A percentile compares a stretch with the other conserved stretches of the same genome.
phyloP scores from a whole-genome alignment of 2,329 filamentous ascomycete genomes.

The Calcarisporium arbuscula region DNA sequence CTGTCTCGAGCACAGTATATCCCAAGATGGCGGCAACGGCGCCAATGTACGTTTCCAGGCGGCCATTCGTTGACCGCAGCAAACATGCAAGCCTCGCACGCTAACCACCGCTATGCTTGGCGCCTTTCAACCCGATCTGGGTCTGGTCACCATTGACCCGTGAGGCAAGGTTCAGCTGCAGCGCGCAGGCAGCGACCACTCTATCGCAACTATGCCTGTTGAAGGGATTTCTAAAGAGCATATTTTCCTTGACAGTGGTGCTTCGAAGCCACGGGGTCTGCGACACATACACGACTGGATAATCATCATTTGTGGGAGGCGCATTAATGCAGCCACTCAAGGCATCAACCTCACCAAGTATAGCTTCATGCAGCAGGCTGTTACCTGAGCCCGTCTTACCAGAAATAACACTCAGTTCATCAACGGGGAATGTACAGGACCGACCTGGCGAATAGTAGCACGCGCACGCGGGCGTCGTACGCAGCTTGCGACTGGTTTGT shows the following conservation, averaged over 20 bases:
- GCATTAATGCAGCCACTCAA: conserved; percentile 5
- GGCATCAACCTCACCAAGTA: conserved; percentile 7
- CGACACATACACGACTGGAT: conserved; percentile 18
- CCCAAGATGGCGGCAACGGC: conserved; percentile 5
- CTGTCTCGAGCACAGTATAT: conserved; percentile 4
- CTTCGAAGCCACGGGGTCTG: conserved; percentile 78
- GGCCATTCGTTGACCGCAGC: too few relatives aligned
- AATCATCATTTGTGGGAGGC: conserved; percentile 1
- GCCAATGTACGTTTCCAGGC: too few relatives aligned
- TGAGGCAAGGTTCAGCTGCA: conserved; percentile 65
- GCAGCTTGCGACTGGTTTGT: too few relatives aligned
- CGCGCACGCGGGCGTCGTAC: too few relatives aligned
- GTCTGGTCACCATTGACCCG: conserved; percentile 64
- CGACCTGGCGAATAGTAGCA: too few relatives aligned
- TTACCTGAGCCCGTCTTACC: conserved; percentile 10
- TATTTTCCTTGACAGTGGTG: conserved; percentile 64
- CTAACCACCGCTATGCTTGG: conserved; percentile 12
- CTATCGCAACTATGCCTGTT: conserved; percentile 58
- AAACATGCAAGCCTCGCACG: conserved; percentile 26
- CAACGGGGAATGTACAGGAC: conserved; percentile 9
- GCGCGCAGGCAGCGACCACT: conserved; percentile 61
- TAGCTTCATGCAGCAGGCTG: conserved; percentile 5
- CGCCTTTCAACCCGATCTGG: conserved; percentile 35
- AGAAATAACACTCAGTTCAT: conserved; percentile 7
- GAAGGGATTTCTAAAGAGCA: conserved; percentile 62